Evolutionary conservation across 2,329 filamentous ascomycete genomes (phyloP).

Genomic region (Plectosphaerella plurivora): DNA sequence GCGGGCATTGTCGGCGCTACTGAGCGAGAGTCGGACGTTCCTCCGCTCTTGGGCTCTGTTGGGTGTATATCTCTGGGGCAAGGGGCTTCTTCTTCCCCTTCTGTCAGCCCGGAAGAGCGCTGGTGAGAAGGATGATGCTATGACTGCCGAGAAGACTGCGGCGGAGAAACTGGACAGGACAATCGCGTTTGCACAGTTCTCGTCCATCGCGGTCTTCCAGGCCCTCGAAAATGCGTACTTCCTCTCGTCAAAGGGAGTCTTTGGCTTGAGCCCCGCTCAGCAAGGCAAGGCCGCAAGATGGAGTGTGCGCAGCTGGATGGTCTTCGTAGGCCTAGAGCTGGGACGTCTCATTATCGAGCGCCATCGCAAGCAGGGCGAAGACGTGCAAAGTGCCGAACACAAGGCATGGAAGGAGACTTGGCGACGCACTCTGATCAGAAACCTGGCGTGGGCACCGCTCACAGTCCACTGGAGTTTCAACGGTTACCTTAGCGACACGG

Average conservation of each 20-base stretch:
- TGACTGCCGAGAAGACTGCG: conserved; percentile 28
- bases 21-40: conserved; percentile 70
- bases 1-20: conserved; percentile 57
- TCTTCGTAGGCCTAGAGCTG: conserved; percentile 73
- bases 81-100: conserved; percentile 36
- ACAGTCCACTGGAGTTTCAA: conserved; percentile 77
- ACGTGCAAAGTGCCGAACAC: conserved; percentile 32
- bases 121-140: conserved; percentile 20
- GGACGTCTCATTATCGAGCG: conserved; percentile 53
- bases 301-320: conserved; percentile 77
- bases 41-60: conserved; percentile 73
- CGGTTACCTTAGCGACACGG: conserved; percentile 43
- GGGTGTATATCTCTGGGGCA: conserved; percentile 66
- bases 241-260: conserved; percentile 67
- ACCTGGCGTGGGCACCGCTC: conserved; percentile 74
- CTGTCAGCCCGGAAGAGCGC: conserved; percentile 19
- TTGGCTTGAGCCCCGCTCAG: conserved; percentile 52
- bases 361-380: conserved; percentile 27
- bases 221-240: conserved; percentile 79
- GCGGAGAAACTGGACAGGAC: conserved; percentile 33
- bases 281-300: conserved; percentile 61
- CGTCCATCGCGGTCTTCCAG: conserved; percentile 67
- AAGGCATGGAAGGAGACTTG: conserved; percentile 46
- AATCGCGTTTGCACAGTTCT: conserved; percentile 65
- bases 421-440: conserved; percentile 64